Evolutionary conservation across 352 stramenopile genomes (phyloP), one percentile per base, ranked within the genome.

Genomic region (Aphanomyces invadans): DNA sequence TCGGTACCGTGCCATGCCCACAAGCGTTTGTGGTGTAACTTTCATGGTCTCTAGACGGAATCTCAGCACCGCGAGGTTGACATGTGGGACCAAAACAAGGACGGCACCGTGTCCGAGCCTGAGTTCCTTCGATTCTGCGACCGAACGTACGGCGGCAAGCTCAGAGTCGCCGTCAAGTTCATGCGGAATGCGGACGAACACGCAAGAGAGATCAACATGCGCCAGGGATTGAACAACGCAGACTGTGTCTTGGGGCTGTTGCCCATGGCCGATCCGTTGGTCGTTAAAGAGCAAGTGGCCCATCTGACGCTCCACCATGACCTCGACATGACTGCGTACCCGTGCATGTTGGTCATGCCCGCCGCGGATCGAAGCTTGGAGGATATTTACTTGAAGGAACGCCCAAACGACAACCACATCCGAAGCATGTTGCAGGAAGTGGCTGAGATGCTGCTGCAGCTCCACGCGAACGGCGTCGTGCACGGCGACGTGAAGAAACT

Each of bases 401-500:
- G 36, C 12, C 29, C 54, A 23, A 29, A 31, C 11, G 31, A 42
- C 26, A 48, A 31, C 25, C 17, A 66, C 17, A 48, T 42, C 12
- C 59, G 59, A 21, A 55, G 26, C 10, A 28, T 23, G 25, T 28
- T 60, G 51, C 28, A 66, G 11, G 23, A 66, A 60, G 25, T 66
- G 28, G 59, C 39, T n/a, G 25, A 15, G 10, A 25, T 42, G 29
- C 31, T 55, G 0, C 1, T 1, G 36, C 25, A n/a, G n/a, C 23
- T 66, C 1, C 59, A 66, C 38, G 15, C 17, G 7, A 5, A 33
- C 29, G 28, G 26, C 23, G n/a, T 73, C 21, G 36, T 72, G 11
- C 69, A 73, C 64, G 64, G 64, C 11, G 69, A 73, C 39, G 19
- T 73, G 4, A 73, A 72, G 23, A 68, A 70, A 57, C 62, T 48